Percentiles rank a stretch among this genome's conserved stretches.
phyloP scores from a whole-genome alignment of 2,329 filamentous ascomycete species.

The Aspergillus luchuensis region DNA sequence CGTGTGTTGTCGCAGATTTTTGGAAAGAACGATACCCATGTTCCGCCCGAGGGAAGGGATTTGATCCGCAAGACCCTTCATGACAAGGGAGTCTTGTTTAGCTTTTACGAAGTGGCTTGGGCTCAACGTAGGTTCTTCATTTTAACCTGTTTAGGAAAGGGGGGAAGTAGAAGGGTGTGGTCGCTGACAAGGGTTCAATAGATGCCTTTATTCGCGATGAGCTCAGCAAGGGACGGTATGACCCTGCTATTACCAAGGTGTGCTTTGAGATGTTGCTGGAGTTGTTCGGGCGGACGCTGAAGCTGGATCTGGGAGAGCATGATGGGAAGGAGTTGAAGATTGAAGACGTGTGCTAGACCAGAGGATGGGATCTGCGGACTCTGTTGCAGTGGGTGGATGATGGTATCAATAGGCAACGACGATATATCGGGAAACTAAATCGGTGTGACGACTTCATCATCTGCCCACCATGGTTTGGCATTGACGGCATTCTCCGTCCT shows the following conservation, averaged over 20 bases:
- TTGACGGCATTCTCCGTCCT: not conserved
- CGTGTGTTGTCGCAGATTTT: slow-evolving; percentile 65
- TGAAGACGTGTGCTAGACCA: slow-evolving; percentile 69
- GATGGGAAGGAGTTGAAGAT: slow-evolving; percentile 63
- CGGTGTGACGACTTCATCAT: not conserved
- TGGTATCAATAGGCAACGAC: not conserved
- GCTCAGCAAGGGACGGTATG: slow-evolving; percentile 89
- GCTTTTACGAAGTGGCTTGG: slow-evolving; percentile 88
- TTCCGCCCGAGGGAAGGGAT: slow-evolving; percentile 78
- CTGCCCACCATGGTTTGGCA: not conserved
- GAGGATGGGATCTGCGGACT: not conserved
- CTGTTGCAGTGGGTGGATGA: not conserved
- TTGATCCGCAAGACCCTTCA: slow-evolving; percentile 80
- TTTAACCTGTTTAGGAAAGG: not conserved
- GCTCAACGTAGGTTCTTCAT: slow-evolving; percentile 68
- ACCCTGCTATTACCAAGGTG: slow-evolving; percentile 80
- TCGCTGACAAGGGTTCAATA: slow-evolving; percentile 23
- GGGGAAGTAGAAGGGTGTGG: not conserved
- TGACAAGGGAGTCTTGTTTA: slow-evolving; percentile 72
- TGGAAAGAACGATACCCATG: slow-evolving; percentile 87
- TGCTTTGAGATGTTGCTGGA: slow-evolving; percentile 91
- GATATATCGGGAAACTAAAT: not conserved
- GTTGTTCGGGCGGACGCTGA: slow-evolving; percentile 76
- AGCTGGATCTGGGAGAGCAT: slow-evolving; percentile 72
- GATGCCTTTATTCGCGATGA: slow-evolving; percentile 93